Evolutionary conservation across 371 early-diverging fungal genomes (phyloP), one percentile per base, ranked within the genome.

Genomic region (Mortierella sp.): DNA sequence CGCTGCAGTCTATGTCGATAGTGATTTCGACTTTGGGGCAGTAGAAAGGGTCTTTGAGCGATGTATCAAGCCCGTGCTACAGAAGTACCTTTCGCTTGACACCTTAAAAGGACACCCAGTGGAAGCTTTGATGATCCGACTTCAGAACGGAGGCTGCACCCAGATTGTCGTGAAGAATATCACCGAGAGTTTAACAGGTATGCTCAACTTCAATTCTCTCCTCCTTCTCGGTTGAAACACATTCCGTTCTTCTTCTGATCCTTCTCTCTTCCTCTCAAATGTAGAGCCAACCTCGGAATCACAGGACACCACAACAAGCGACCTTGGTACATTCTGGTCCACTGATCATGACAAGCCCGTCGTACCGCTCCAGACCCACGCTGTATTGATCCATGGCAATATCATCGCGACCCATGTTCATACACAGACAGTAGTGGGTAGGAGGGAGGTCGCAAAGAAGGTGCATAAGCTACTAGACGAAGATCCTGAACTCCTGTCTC

Each of bases 1-100:
- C 6, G 98, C 96, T 12, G 97, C 98, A 3, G 81, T 94, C 2
- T 94, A 90, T 74, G 84, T 96, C 0, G 98, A 97, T 71, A 83
- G 89, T 21, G 89, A 88, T 0, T 92, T 90, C 71, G 77, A 86
- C 58, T 52, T 91, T 22, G 81, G 71, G 0, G 80, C 81, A 0
- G 82, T 82, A 0, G 70, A 83, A 21, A 61, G 54, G 0, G 39
- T 90, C 27, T 93, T 88, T 71, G 73, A 80, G 4, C 78, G 72
- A 17, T 82, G 83, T 72, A 82, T 88, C 50, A 41, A 67, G 34
- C 88, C 88, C 0, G 63, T 85, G 14, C 64, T 84, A 17, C 78
- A 82, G 29, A 68, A 71, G 0, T 85, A 90, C 72, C 78, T 88
- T 12, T 82, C 81, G 1, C 82, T 85, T 6, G 82, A 85, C 14